These are phyloP conservation scores for Rhizopogon salebrosus DNA, from an alignment of 768 basidiomycete species.

Conservation along the genomic window DNA sequence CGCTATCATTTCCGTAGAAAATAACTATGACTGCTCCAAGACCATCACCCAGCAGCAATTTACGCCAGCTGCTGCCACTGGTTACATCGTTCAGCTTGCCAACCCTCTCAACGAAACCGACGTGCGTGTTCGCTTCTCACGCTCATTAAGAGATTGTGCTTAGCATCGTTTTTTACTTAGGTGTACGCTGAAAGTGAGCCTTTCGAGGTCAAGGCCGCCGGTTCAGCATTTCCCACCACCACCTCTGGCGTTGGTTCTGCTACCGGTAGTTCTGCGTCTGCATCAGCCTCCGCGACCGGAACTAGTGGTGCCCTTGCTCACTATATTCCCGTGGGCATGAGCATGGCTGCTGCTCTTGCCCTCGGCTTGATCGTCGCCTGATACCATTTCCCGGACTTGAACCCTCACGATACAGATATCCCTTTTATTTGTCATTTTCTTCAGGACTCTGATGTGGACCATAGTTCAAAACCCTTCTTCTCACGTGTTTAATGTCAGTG, in stretches of 20 bases:
- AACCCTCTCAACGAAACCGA: conserved; percentile 45
- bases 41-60: conserved; percentile 43
- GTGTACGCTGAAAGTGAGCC: conserved; percentile 48
- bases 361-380: conserved; percentile 25
- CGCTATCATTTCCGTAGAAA: conserved; percentile 40
- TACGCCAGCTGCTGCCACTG: conserved; percentile 33
- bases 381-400: neutral
- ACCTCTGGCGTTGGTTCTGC: conserved; percentile 21
- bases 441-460: neutral
- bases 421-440: neutral
- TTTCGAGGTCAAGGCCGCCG: conserved; percentile 59
- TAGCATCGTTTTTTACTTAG: conserved; percentile 26
- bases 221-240: conserved; percentile 46
- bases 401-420: neutral
- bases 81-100: conserved; percentile 49
- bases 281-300: conserved; percentile 11
- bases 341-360: conserved; percentile 22
- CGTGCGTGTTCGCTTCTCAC: conserved; percentile 32
- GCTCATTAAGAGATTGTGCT: neutral
- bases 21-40: conserved; percentile 58
- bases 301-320: conserved; percentile 10
- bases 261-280: conserved; percentile 15
- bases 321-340: conserved; percentile 23
- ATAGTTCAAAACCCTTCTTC: too few species aligned
- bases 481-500: neutral